Conservation (phyloP, 1,139 yeast species). For the Scheffersomyces titani region DNA sequence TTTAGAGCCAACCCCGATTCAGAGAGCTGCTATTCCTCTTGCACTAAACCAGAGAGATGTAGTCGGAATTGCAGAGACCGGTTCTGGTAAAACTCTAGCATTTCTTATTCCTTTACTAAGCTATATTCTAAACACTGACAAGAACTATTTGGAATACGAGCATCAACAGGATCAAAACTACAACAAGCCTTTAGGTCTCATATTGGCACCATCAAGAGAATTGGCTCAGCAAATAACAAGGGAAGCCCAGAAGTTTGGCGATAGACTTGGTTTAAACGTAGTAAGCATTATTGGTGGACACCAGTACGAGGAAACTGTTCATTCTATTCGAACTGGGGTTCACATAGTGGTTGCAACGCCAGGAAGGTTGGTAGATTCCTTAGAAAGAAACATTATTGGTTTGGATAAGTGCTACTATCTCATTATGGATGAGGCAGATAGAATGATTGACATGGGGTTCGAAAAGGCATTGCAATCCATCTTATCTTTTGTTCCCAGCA, state of each 20-base stretch:
- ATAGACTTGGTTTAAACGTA: slow-evolving; percentile 44
- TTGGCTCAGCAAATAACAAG: slow-evolving; percentile 81
- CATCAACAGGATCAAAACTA: slow-evolving; percentile 29
- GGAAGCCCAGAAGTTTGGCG: slow-evolving; percentile 59
- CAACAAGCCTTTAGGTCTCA: slow-evolving; percentile 55
- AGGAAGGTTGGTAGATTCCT: slow-evolving; percentile 79
- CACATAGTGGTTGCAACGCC: slow-evolving; percentile 93
- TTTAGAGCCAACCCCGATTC: slow-evolving; percentile 81
- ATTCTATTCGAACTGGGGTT: slow-evolving; percentile 63
- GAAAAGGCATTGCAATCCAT: slow-evolving; percentile 74
- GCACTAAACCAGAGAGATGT: slow-evolving; percentile 64
- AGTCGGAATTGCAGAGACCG: slow-evolving; percentile 93
- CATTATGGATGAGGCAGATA: slow-evolving; percentile 90
- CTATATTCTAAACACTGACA: slow-evolving; percentile 47
- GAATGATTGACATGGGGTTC: slow-evolving; percentile 94
- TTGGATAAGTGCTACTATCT: slow-evolving; percentile 66
- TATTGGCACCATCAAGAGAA: slow-evolving; percentile 92
- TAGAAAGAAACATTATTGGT: slow-evolving; percentile 65
- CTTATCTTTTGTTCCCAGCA: slow-evolving; percentile 46
- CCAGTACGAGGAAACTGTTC: slow-evolving; percentile 71
- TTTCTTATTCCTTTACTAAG: slow-evolving; percentile 76
- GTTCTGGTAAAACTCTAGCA: slow-evolving; percentile 93
- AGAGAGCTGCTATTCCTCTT: slow-evolving; percentile 82
- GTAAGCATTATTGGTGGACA: slow-evolving; percentile 90
- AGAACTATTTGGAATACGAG: slow-evolving; percentile 36